phyloP scores from a whole-genome alignment of 805 yeast genomes.

The Naumovozyma castellii region DNA sequence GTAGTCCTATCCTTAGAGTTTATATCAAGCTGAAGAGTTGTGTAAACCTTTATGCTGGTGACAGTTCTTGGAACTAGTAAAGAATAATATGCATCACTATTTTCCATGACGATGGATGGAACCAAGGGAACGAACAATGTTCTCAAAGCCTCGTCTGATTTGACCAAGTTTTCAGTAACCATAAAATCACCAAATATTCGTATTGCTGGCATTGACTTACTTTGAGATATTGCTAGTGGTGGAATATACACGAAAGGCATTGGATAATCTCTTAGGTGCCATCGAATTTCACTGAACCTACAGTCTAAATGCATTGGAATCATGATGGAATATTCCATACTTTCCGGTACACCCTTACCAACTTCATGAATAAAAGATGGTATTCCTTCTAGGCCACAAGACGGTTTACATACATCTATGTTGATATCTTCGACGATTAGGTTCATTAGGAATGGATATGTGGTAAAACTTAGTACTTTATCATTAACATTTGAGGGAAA shows the following conservation, averaged over 20 bases:
- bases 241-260: constrained; percentile 75
- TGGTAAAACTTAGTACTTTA: constrained; percentile 38
- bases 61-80: constrained; percentile 66
- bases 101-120: constrained; percentile 34
- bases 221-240: constrained; percentile 29
- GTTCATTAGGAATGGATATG: constrained; percentile 46
- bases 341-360: constrained; percentile 78
- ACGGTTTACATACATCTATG: constrained; percentile 41
- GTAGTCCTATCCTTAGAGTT: constrained; percentile 50
- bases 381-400: constrained; percentile 41
- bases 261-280: constrained; percentile 79
- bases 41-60: constrained; percentile 62
- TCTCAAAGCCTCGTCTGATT: constrained; percentile 45
- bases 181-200: constrained; percentile 53
- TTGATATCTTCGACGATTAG: constrained; percentile 41
- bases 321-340: constrained; percentile 55
- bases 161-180: constrained; percentile 54
- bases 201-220: constrained; percentile 23
- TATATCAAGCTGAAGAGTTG: constrained; percentile 48
- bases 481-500: constrained; percentile 37
- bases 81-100: constrained; percentile 39
- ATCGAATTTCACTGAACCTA: constrained; percentile 49
- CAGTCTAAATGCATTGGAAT: constrained; percentile 56
- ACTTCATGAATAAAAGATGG: constrained; percentile 55
- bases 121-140: constrained; percentile 54